phyloP scores from a whole-genome alignment of 1,284 basidiomycete genomes.

The Cutaneotrichosporon cyanovorans region DNA sequence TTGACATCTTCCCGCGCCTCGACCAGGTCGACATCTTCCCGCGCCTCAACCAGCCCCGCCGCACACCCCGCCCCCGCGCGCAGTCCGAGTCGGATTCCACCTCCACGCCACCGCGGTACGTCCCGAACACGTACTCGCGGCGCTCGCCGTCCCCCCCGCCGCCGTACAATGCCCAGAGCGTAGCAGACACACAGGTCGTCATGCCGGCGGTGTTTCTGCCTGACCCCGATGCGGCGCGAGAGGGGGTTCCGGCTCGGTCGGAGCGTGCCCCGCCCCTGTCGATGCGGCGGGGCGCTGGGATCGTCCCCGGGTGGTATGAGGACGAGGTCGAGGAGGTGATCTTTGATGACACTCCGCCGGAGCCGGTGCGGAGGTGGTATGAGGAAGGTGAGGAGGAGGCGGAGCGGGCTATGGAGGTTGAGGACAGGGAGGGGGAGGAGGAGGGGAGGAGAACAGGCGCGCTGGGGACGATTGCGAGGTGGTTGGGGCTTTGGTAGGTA shows the following conservation, averaged over 20 bases:
- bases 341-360: neutral
- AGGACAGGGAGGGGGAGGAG: neutral
- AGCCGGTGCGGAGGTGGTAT: neutral
- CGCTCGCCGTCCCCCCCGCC: constrained; percentile 30
- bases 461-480: constrained; percentile 6
- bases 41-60: neutral
- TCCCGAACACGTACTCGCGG: constrained; percentile 8
- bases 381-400: neutral
- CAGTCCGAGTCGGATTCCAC: neutral
- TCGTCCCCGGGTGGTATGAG: neutral
- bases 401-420: neutral
- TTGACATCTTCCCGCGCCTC: constrained; percentile 9
- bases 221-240: constrained; percentile 1
- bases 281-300: neutral
- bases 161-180: constrained; percentile 35
- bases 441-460: neutral
- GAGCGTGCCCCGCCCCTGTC: neutral
- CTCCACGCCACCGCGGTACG: constrained; percentile 11
- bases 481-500: constrained; percentile 5
- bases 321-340: neutral
- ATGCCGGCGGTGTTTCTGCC: constrained; percentile 21
- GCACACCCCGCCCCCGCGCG: neutral
- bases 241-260: neutral
- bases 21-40: neutral
- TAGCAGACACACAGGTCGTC: constrained; percentile 20